Evolutionary conservation across 2,329 filamentous ascomycete species (phyloP).

Genomic region (Bipolaris victoriae): DNA sequence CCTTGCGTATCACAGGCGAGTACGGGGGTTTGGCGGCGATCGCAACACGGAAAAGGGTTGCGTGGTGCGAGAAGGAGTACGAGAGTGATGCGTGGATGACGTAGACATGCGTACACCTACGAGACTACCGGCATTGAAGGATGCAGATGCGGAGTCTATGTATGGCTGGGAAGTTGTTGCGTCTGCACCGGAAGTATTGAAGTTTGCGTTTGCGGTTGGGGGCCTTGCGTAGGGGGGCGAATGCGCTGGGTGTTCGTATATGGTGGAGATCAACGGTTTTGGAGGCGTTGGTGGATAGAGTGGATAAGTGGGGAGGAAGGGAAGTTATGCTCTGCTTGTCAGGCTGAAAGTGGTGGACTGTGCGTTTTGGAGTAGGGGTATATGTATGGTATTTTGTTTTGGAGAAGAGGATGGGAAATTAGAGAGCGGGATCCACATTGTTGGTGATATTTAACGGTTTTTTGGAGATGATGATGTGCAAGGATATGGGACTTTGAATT

Average conservation of each 20-base stretch:
- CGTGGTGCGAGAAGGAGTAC: neutral
- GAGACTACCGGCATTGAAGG: neutral
- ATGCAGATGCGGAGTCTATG: neutral
- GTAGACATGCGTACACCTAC: neutral
- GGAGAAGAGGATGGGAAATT: neutral
- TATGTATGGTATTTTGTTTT: neutral
- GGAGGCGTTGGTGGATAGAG: neutral
- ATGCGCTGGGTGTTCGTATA: neutral
- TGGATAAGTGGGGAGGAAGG: neutral
- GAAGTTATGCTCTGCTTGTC: neutral
- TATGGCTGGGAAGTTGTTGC: neutral
- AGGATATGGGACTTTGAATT: too few species aligned
- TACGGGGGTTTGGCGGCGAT: neutral
- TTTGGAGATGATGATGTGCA: too few species aligned
- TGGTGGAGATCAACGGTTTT: neutral
- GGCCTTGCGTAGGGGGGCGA: neutral
- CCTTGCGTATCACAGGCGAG: neutral
- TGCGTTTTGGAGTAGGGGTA: constrained; percentile 2
- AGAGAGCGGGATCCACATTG: too few species aligned
- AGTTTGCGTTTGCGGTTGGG: neutral
- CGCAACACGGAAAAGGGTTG: neutral
- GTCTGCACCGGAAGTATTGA: neutral
- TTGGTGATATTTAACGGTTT: too few species aligned
- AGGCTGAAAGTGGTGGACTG: neutral
- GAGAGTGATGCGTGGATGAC: neutral